Conservation (phyloP, 345 rosid genomes). For the Anacardium occidentale region DNA sequence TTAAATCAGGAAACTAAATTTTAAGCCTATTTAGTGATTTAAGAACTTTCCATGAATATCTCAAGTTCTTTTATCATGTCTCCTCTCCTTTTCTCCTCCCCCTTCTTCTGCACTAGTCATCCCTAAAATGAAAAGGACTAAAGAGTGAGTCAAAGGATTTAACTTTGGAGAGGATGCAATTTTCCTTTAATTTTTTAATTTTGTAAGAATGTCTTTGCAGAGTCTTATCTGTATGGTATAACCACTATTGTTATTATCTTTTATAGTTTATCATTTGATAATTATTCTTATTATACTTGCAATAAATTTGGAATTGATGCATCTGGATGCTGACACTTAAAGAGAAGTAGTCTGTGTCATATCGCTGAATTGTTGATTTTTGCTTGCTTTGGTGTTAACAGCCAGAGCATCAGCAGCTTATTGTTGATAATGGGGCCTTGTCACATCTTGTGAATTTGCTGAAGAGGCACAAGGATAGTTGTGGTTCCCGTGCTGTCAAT, state of each 20-base stretch:
- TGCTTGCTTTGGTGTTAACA: slow-evolving; percentile 41
- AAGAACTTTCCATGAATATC: not conserved
- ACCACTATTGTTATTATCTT: not conserved
- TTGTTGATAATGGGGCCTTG: slow-evolving; percentile 91
- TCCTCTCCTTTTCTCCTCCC: not conserved
- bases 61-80: not conserved
- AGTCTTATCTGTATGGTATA: not conserved
- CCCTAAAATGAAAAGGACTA: not conserved
- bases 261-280: slow-evolving; percentile 5
- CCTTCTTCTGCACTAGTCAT: not conserved
- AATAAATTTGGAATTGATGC: not conserved
- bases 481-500: slow-evolving; percentile 67
- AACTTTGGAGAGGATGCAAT: not conserved
- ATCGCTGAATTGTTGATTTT: slow-evolving; percentile 15
- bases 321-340: not conserved
- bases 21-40: not conserved
- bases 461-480: slow-evolving; percentile 65
- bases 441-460: slow-evolving; percentile 75
- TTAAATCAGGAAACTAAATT: not conserved
- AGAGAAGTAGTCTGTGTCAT: not conserved
- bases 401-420: slow-evolving; percentile 98
- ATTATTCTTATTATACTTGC: not conserved
- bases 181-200: not conserved
- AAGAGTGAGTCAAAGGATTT: not conserved
- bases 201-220: not conserved